Evolutionary conservation across 495 filamentous ascomycete genomes (phyloP).

Genomic region (Darksidea phi): DNA sequence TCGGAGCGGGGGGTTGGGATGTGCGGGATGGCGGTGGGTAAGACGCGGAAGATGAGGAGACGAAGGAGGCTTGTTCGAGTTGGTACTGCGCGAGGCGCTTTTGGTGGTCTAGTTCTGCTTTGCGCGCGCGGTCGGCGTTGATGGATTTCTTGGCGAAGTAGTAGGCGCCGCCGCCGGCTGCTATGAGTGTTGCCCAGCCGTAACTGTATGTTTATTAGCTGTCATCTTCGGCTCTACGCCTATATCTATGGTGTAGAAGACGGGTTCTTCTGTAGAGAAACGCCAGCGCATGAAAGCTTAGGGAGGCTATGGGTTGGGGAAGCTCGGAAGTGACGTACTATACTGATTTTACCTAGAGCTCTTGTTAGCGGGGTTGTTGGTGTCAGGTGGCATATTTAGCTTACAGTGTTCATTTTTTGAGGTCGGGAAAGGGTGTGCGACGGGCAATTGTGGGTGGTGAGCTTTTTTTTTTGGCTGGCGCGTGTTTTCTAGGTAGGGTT

Average conservation of each 20-base stretch:
- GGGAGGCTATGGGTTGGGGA: not conserved
- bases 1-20: not conserved
- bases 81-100: conserved; percentile 24
- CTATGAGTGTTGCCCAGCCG: conserved; percentile 82
- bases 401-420: conserved; percentile 33
- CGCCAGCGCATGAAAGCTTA: too few species aligned
- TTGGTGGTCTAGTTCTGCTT: conserved; percentile 60
- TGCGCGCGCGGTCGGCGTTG: conserved; percentile 76
- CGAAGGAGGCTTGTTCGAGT: conserved; percentile 23
- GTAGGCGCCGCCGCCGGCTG: conserved; percentile 89
- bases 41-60: not conserved
- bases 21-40: not conserved
- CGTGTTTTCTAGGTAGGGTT: not conserved
- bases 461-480: not conserved
- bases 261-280: too few species aligned
- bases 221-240: not conserved
- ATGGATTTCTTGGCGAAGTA: conserved; percentile 93
- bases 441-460: conserved; percentile 17
- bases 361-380: not conserved
- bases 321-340: conserved; percentile 32
- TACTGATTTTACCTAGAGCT: conserved; percentile 33
- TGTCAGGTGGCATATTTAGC: not conserved
- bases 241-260: too few species aligned
- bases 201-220: conserved; percentile 31
- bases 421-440: not conserved